Evolutionary conservation across 208 protist species (phyloP).

Genomic region (Paratrypanosoma confusum): DNA sequence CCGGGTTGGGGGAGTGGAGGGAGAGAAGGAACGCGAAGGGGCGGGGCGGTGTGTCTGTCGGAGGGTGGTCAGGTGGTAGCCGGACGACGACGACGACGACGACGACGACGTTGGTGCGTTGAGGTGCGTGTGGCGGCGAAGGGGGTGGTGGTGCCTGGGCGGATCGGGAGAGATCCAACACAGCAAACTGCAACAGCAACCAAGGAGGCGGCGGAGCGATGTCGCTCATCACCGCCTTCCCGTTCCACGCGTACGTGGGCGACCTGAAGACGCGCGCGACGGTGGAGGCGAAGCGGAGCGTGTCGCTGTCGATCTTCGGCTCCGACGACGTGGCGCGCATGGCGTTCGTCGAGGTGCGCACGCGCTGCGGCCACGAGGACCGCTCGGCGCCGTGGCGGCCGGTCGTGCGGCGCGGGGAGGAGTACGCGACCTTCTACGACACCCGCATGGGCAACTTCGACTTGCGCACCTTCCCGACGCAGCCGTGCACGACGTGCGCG

Average conservation of each 20-base stretch:
- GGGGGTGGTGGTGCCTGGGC: no score
- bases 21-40: no score
- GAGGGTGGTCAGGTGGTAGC: no score
- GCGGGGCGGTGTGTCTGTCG: no score
- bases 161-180: no score
- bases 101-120: no score
- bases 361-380: conserved; percentile 57
- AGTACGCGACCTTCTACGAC: conserved; percentile 73
- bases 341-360: conserved; percentile 69
- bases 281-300: conserved; percentile 41
- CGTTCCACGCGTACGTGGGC: conserved; percentile 69
- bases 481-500: conserved; percentile 74
- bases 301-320: conserved; percentile 74
- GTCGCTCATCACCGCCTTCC: conserved; percentile 82
- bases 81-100: no score
- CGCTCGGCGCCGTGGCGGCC: conserved; percentile 40
- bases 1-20: no score
- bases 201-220: no score
- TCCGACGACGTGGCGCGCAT: conserved; percentile 72
- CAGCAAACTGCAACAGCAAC: no score
- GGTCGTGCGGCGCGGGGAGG: conserved; percentile 23
- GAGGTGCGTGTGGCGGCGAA: no score
- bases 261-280: conserved; percentile 71
- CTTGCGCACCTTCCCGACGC: conserved; percentile 50
- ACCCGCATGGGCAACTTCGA: conserved; percentile 87